Conservation (phyloP, 1,284 basidiomycete species). For the Cerioporus squamosus region DNA sequence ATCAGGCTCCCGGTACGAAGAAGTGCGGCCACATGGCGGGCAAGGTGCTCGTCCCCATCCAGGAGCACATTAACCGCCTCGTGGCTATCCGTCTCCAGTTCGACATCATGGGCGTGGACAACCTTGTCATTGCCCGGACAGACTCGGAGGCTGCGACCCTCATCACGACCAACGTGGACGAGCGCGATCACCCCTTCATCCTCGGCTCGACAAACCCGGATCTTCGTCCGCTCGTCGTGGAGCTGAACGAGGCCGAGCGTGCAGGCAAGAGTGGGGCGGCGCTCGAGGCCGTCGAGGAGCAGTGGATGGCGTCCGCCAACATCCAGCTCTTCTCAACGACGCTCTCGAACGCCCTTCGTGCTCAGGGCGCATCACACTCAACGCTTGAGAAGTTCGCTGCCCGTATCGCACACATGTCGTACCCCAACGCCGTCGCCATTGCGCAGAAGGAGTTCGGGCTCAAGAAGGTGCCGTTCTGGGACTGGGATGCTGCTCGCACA, state of each 20-base stretch:
- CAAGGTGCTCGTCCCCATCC: conserved; percentile 63
- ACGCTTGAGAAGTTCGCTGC: conserved; percentile 62
- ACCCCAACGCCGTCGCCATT: conserved; percentile 72
- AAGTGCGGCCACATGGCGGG: conserved; percentile 80
- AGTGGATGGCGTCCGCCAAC: conserved; percentile 81
- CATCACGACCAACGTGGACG: conserved; percentile 96
- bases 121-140: conserved; percentile 77
- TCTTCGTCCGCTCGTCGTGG: conserved; percentile 69
- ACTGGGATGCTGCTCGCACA: conserved; percentile 95
- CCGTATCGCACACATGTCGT: conserved; percentile 69
- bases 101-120: conserved; percentile 82
- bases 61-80: conserved; percentile 82
- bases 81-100: conserved; percentile 80
- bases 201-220: conserved; percentile 86
- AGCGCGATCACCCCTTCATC: conserved; percentile 96
- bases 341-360: conserved; percentile 73
- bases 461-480: conserved; percentile 77
- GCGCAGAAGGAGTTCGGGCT: conserved; percentile 85
- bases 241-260: conserved; percentile 86
- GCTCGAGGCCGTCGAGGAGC: conserved; percentile 88
- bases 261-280: conserved; percentile 81
- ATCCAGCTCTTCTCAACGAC: conserved; percentile 81
- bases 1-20: conserved; percentile 78
- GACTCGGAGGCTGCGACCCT: conserved; percentile 94
- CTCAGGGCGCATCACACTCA: conserved; percentile 57